phyloP scores from a whole-genome alignment of 768 basidiomycete species.

The Candolleomyces efflorescens region DNA sequence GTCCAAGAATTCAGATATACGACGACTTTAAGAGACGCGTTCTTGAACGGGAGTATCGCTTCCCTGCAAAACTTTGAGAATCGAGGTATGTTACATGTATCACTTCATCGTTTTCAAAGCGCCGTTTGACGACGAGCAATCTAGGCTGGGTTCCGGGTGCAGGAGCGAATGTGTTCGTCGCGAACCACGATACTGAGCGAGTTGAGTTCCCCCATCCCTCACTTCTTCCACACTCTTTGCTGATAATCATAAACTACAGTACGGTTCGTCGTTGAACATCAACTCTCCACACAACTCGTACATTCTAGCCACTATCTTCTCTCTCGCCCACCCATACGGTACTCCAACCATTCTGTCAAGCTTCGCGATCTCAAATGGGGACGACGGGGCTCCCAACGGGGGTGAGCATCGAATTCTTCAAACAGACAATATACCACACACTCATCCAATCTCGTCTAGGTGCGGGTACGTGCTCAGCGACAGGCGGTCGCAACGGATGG shows the following conservation, averaged over 20 bases:
- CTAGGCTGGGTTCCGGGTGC: slow-evolving; percentile 48
- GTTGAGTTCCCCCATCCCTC: slow-evolving; percentile 18
- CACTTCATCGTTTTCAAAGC: slow-evolving; percentile 23
- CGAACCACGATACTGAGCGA: slow-evolving; percentile 70
- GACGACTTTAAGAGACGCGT: slow-evolving; percentile 44
- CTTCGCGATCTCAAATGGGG: slow-evolving; percentile 46
- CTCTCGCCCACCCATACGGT: slow-evolving; percentile 64
- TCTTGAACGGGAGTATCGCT: slow-evolving; percentile 47
- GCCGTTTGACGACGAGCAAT: not conserved
- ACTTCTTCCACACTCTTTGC: not conserved
- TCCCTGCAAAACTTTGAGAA: slow-evolving; percentile 48
- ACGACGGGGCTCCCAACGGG: slow-evolving; percentile 59
- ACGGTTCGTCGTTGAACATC: slow-evolving; percentile 48
- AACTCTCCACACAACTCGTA: slow-evolving; percentile 67
- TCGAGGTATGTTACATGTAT: slow-evolving; percentile 29
- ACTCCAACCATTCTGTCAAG: slow-evolving; percentile 61
- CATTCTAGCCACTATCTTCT: slow-evolving; percentile 55
- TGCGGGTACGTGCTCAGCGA: slow-evolving; percentile 45
- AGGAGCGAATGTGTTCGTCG: slow-evolving; percentile 59
- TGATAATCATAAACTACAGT: slow-evolving; percentile 24
- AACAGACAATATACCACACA: too few relatives aligned
- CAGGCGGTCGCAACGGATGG: slow-evolving; percentile 55
- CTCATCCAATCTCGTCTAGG: slow-evolving; percentile 20
- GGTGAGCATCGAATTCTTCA: slow-evolving; percentile 25
- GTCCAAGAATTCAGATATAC: slow-evolving; percentile 76